Percentiles rank a stretch among this genome's conserved stretches.
Conservation (phyloP, 495 filamentous ascomycete species). For the Aspergillus asperescens region DNA sequence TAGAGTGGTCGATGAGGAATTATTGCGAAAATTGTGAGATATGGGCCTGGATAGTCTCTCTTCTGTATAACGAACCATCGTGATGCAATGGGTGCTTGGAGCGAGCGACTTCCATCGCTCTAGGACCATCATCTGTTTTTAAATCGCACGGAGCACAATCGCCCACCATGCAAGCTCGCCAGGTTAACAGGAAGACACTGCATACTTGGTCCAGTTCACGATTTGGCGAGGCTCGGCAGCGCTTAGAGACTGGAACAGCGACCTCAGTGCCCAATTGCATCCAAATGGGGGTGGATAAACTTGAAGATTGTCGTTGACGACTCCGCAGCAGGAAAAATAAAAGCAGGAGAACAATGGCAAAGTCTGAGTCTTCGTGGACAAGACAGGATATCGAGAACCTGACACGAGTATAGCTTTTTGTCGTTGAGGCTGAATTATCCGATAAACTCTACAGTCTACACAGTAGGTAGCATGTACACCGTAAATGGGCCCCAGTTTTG, state of each 20-base stretch:
- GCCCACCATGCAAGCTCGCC: background rate
- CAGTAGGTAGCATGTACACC: background rate
- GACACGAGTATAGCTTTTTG: background rate
- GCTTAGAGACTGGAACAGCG: background rate
- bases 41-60: background rate
- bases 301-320: background rate
- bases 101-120: background rate
- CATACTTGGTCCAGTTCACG: background rate
- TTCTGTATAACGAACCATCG: background rate
- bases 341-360: background rate
- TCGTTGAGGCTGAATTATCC: background rate
- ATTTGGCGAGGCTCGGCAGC: constrained; percentile 6
- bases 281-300: background rate
- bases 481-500: background rate
- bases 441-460: background rate
- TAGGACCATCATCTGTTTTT: background rate
- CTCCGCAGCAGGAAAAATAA: background rate
- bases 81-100: background rate
- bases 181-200: background rate
- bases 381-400: background rate
- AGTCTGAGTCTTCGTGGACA: background rate
- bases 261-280: background rate
- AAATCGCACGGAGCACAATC: background rate
- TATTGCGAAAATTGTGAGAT: background rate
- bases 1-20: background rate